phyloP scores from a whole-genome alignment of 768 basidiomycete species.

The Xerocomus potaroensis region DNA sequence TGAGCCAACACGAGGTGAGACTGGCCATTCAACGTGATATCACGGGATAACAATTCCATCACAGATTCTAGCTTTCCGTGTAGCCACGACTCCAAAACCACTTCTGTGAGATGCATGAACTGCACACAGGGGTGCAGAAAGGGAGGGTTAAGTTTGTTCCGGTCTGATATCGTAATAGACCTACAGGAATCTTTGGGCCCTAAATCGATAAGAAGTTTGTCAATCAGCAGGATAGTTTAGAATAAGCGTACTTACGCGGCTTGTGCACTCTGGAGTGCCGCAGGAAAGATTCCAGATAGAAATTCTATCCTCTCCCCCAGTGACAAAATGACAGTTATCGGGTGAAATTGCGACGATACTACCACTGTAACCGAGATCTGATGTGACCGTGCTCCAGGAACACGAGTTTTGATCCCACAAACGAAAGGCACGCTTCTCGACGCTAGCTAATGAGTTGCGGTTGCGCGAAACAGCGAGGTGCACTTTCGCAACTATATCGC shows the following conservation, averaged over 20 bases:
- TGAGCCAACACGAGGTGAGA: slow-evolving; percentile 6
- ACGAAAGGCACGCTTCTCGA: slow-evolving; percentile 4
- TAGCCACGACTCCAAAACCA: slow-evolving; percentile 3
- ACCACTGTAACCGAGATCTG: slow-evolving; percentile 1
- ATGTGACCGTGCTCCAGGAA: background rate
- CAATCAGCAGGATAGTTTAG: background rate
- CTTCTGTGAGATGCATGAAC: slow-evolving; percentile 9
- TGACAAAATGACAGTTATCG: slow-evolving; percentile 4
- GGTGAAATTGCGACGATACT: slow-evolving; percentile 10
- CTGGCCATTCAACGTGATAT: slow-evolving; percentile 3
- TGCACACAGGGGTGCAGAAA: background rate
- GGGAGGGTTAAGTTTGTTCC: background rate
- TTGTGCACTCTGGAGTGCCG: background rate
- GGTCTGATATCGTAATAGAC: too few relatives aligned
- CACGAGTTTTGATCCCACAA: slow-evolving; percentile 8
- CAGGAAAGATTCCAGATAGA: slow-evolving; percentile 11
- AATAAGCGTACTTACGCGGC: slow-evolving; percentile 1
- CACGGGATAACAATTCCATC: slow-evolving; percentile 7
- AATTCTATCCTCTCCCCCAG: slow-evolving; percentile 10
- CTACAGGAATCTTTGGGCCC: too few relatives aligned
- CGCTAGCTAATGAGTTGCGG: background rate
- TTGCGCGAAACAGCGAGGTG: slow-evolving; percentile 12
- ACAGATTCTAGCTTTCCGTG: background rate
- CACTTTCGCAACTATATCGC: background rate
- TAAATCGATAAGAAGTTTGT: background rate